phyloP scores from a whole-genome alignment of 2,329 filamentous ascomycete genomes.

The Fusarium pseudocircinatum region DNA sequence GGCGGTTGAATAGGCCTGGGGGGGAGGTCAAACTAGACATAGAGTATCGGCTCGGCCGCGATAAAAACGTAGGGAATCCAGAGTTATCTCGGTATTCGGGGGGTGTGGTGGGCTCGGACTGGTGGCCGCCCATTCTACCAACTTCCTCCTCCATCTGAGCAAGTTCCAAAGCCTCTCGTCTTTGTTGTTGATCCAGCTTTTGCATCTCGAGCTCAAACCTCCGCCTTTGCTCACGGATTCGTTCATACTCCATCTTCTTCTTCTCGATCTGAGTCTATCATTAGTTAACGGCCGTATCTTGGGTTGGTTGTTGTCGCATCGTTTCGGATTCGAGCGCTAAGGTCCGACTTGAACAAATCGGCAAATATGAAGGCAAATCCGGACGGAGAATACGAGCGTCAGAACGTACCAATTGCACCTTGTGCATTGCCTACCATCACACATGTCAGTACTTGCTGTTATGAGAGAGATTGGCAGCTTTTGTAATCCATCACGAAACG shows the following conservation, averaged over 20 bases:
- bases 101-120: slow-evolving; percentile 95
- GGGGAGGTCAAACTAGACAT: slow-evolving; percentile 87
- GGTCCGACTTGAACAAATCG: neutral
- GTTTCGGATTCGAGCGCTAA: neutral
- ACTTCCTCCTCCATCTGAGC: slow-evolving; percentile 86
- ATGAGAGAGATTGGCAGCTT: neutral
- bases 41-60: slow-evolving; percentile 87
- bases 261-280: slow-evolving; percentile 78
- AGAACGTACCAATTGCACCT: slow-evolving; percentile 78
- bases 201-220: slow-evolving; percentile 94
- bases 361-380: neutral
- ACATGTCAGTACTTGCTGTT: slow-evolving; percentile 36
- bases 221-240: slow-evolving; percentile 86
- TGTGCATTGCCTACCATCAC: slow-evolving; percentile 68
- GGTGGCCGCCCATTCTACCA: slow-evolving; percentile 72
- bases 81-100: slow-evolving; percentile 86
- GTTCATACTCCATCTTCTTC: slow-evolving; percentile 92
- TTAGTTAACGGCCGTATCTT: slow-evolving; percentile 46
- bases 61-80: slow-evolving; percentile 82
- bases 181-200: slow-evolving; percentile 85
- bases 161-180: slow-evolving; percentile 83
- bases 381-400: neutral
- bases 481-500: neutral
- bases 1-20: slow-evolving; percentile 77
- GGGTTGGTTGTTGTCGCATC: neutral